Percentiles rank a stretch among this genome's conserved stretches.
These are phyloP conservation scores for Pseudovirgaria hyperparasitica DNA, from an alignment of 2,329 filamentous ascomycete species.

Conservation along the genomic window DNA sequence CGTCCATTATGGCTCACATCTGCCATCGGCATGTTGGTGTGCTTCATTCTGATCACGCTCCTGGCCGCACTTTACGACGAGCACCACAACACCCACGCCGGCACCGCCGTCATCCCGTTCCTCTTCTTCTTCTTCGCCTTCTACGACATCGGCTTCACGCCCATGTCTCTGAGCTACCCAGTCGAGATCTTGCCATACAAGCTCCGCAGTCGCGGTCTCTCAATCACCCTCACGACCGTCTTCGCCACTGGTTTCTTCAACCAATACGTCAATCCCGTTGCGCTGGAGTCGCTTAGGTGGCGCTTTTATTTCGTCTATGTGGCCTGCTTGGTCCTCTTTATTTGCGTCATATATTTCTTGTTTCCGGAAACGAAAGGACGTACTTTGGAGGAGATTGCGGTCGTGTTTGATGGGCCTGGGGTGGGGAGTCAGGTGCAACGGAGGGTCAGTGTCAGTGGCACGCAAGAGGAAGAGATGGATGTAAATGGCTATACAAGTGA, in stretches of 20 bases:
- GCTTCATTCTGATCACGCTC: conserved; percentile 31
- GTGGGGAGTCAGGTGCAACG: no score
- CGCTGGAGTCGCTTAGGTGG: conserved; percentile 16
- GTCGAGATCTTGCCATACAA: conserved; percentile 22
- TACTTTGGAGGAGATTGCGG: conserved; percentile 10
- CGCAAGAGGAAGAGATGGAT: no score
- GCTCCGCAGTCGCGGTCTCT: conserved; percentile 11
- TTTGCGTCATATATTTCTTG: conserved; percentile 13
- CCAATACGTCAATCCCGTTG: conserved; percentile 13
- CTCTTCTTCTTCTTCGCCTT: conserved; percentile 10
- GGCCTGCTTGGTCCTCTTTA: conserved; percentile 11
- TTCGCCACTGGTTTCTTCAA: conserved; percentile 11
- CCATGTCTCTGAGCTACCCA: conserved; percentile 18
- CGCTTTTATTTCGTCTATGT: conserved; percentile 22
- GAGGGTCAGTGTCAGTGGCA: no score
- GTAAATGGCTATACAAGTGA: no score
- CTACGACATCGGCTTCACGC: conserved; percentile 22
- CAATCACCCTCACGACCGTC: no score
- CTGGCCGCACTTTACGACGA: conserved; percentile 17
- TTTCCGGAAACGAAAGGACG: conserved; percentile 14
- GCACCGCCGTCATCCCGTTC: conserved; percentile 10
- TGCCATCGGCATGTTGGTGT: conserved; percentile 30
- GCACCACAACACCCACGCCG: conserved; percentile 3
- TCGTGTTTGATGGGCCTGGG: conserved; percentile 9
- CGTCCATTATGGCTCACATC: conserved; percentile 31